phyloP scores from a whole-genome alignment of 2,329 filamentous ascomycete species.

The Fusarium aywerte region DNA sequence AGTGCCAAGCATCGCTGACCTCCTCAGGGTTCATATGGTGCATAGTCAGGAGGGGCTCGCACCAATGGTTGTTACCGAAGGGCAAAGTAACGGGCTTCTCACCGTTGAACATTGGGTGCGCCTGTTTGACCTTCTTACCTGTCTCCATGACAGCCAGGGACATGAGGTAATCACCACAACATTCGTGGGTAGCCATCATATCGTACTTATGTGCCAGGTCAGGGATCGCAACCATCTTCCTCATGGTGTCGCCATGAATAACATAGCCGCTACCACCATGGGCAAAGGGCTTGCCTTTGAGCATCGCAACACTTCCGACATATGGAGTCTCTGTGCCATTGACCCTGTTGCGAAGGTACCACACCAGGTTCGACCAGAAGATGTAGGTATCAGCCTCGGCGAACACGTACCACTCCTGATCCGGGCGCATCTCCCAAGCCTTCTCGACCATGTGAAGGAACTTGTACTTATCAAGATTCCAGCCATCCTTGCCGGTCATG shows the following conservation, averaged over 20 bases:
- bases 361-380: slow-evolving; percentile 64
- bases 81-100: slow-evolving; percentile 64
- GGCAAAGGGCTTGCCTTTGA: slow-evolving; percentile 60
- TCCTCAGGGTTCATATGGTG: slow-evolving; percentile 65
- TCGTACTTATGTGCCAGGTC: slow-evolving; percentile 61
- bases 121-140: slow-evolving; percentile 56
- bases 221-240: slow-evolving; percentile 58
- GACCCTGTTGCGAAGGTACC: slow-evolving; percentile 59
- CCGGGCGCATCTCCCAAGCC: slow-evolving; percentile 64
- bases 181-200: slow-evolving; percentile 55
- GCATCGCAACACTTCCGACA: slow-evolving; percentile 62
- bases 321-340: slow-evolving; percentile 59
- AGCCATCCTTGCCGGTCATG: slow-evolving; percentile 51
- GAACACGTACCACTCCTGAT: slow-evolving; percentile 68
- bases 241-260: slow-evolving; percentile 63
- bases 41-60: slow-evolving; percentile 67
- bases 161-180: slow-evolving; percentile 65
- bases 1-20: slow-evolving; percentile 63
- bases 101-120: slow-evolving; percentile 65
- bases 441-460: slow-evolving; percentile 68
- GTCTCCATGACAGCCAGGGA: slow-evolving; percentile 60
- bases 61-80: slow-evolving; percentile 63
- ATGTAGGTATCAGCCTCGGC: slow-evolving; percentile 69
- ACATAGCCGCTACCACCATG: slow-evolving; percentile 69
- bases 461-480: slow-evolving; percentile 71